Conservation (phyloP, 495 filamentous ascomycete species). For the Aspergillus conjunctus region DNA sequence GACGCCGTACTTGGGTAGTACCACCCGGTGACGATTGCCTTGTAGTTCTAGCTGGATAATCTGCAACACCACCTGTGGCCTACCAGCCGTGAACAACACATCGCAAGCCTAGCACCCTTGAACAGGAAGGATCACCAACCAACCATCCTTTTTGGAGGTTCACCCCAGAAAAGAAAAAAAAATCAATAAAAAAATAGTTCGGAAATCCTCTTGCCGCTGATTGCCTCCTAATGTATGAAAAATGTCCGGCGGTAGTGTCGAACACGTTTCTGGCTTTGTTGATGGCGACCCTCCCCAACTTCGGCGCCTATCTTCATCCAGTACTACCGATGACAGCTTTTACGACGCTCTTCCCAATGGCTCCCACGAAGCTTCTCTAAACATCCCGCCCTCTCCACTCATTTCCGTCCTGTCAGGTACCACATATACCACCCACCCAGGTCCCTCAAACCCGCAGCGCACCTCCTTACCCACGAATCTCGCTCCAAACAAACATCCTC, state of each 20-base stretch:
- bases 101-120: constrained; percentile 38
- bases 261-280: constrained; percentile 44
- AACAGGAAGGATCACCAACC: constrained; percentile 34
- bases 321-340: constrained; percentile 35
- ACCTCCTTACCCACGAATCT: constrained; percentile 25
- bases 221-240: constrained; percentile 45
- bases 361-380: constrained; percentile 22
- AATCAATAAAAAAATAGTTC: constrained; percentile 10
- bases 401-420: constrained; percentile 30
- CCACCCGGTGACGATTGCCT: constrained; percentile 45
- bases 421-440: constrained; percentile 32
- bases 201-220: constrained; percentile 16
- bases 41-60: constrained; percentile 44
- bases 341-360: constrained; percentile 26
- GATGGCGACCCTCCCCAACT: constrained; percentile 38
- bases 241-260: constrained; percentile 51
- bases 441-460: constrained; percentile 27
- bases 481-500: constrained; percentile 31
- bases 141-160: constrained; percentile 31
- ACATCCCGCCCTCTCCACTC: constrained; percentile 29
- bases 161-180: constrained; percentile 7
- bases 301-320: constrained; percentile 43
- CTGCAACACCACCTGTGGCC: constrained; percentile 45
- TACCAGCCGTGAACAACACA: constrained; percentile 51
- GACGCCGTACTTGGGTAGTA: constrained; percentile 43